Evolutionary conservation across 768 basidiomycete genomes (phyloP).

Genomic region (Serendipita sp.): DNA sequence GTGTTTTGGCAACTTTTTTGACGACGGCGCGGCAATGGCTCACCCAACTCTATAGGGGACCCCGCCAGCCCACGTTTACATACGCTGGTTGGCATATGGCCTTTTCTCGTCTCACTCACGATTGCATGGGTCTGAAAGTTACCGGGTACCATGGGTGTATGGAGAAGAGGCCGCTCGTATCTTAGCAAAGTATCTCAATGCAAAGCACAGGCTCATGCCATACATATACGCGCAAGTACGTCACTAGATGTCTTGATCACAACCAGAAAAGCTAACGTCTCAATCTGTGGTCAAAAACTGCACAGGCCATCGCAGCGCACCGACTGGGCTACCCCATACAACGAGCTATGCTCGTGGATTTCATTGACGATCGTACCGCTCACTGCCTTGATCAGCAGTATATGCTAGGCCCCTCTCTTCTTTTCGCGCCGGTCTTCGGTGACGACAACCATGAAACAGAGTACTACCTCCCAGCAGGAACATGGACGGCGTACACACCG

Average conservation of each 20-base stretch:
- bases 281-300: neutral
- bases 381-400: slow-evolving; percentile 19
- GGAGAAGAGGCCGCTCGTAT: slow-evolving; percentile 36
- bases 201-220: slow-evolving; percentile 58
- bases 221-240: slow-evolving; percentile 31
- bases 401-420: slow-evolving; percentile 20
- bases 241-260: neutral
- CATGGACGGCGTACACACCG: slow-evolving; percentile 1
- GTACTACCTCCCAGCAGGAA: slow-evolving; percentile 31
- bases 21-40: neutral
- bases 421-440: slow-evolving; percentile 20
- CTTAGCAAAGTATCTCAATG: slow-evolving; percentile 32
- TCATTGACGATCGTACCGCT: slow-evolving; percentile 18
- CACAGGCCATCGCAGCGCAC: slow-evolving; percentile 18
- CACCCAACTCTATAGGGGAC: slow-evolving; percentile 28
- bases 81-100: slow-evolving; percentile 63
- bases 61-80: slow-evolving; percentile 50
- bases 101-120: slow-evolving; percentile 62
- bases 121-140: slow-evolving; percentile 54
- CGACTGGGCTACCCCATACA: slow-evolving; percentile 18
- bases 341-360: slow-evolving; percentile 20
- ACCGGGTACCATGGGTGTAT: slow-evolving; percentile 57
- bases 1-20: neutral
- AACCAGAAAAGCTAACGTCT: neutral
- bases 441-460: slow-evolving; percentile 12